Conservation (phyloP, 495 filamentous ascomycete species). For the Sordaria brevicollis region DNA sequence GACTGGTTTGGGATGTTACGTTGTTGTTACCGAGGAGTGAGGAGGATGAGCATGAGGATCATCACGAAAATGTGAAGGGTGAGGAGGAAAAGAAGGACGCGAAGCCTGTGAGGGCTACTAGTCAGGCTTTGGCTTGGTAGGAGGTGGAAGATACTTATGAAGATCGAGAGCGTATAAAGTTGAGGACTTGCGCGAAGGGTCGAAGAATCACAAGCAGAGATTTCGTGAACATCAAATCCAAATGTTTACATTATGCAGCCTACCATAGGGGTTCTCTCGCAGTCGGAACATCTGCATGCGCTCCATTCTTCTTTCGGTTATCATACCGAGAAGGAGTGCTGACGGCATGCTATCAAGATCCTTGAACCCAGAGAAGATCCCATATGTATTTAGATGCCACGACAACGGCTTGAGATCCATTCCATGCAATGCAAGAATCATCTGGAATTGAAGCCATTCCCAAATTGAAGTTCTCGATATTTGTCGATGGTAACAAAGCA, state of each 20-base stretch:
- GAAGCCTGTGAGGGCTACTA: neutral
- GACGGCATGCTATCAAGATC: neutral
- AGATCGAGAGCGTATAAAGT: neutral
- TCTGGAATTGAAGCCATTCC: neutral
- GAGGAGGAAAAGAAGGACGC: conserved; percentile 5
- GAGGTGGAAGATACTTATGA: neutral
- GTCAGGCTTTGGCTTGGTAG: conserved; percentile 17
- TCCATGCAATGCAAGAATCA: neutral
- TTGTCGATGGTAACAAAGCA: neutral
- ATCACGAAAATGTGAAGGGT: conserved; percentile 5
- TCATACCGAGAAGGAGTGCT: neutral
- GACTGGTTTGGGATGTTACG: conserved; percentile 26
- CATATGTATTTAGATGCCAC: neutral
- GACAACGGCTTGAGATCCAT: neutral
- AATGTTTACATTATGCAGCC: neutral
- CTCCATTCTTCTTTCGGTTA: neutral
- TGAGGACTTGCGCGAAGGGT: neutral
- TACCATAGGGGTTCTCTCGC: neutral
- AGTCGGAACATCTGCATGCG: neutral
- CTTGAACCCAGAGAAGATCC: neutral
- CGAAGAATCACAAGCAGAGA: neutral
- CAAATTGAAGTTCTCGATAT: neutral
- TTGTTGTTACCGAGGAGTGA: neutral
- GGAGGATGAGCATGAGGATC: neutral
- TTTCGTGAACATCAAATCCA: neutral